phyloP scores from a whole-genome alignment of 2,329 filamentous ascomycete species.

The Helotiales sp. region DNA sequence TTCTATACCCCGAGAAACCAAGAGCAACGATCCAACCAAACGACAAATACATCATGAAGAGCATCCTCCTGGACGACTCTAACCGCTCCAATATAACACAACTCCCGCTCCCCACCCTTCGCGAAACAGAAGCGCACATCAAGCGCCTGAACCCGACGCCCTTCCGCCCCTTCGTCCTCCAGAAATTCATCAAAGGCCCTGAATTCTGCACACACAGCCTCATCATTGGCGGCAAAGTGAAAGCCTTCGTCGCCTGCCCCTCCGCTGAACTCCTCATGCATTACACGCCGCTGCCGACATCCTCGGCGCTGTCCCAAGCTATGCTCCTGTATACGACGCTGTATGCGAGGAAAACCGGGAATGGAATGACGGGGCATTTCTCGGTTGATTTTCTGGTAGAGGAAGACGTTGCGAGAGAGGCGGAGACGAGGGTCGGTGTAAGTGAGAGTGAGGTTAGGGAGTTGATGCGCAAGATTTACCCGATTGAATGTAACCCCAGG shows the following conservation, averaged over 20 bases:
- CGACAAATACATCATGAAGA: constrained; percentile 67
- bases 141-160: constrained; percentile 49
- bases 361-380: constrained; percentile 69
- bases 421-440: constrained; percentile 19
- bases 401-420: constrained; percentile 40
- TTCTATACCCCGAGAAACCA: constrained; percentile 48
- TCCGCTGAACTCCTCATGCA: constrained; percentile 68
- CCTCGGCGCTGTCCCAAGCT: constrained; percentile 58
- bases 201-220: constrained; percentile 77
- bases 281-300: constrained; percentile 62
- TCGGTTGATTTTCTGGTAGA: constrained; percentile 74
- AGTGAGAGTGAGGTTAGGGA: constrained; percentile 21
- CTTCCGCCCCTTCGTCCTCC: constrained; percentile 64
- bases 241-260: constrained; percentile 69
- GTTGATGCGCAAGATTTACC: constrained; percentile 56
- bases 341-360: constrained; percentile 57
- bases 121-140: constrained; percentile 60
- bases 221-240: constrained; percentile 67
- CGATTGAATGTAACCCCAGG: constrained; percentile 74
- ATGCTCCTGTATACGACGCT: constrained; percentile 69
- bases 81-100: constrained; percentile 66
- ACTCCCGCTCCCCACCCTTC: constrained; percentile 59
- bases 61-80: constrained; percentile 64
- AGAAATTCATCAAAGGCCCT: constrained; percentile 66
- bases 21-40: constrained; percentile 33